Conservation (phyloP, 148 eudicot species). For the Mesembryanthemum crystallinum region DNA sequence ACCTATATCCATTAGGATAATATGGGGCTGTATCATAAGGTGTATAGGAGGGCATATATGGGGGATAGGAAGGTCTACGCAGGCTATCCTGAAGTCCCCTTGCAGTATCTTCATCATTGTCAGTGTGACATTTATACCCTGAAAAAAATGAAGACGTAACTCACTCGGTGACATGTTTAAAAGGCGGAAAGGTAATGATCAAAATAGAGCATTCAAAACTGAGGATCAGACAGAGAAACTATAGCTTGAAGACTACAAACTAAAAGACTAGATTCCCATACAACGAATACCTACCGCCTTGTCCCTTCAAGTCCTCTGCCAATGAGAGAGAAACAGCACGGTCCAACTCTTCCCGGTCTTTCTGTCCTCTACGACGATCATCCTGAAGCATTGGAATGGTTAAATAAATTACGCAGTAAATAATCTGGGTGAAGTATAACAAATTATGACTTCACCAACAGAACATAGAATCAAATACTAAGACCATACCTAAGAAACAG, state of each 20-base stretch:
- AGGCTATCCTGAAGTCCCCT: slow-evolving; percentile 46
- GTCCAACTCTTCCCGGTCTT: slow-evolving; percentile 68
- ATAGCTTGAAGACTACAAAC: neutral
- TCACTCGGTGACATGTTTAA: slow-evolving; percentile 4
- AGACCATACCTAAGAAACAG: neutral
- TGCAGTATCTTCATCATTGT: slow-evolving; percentile 49
- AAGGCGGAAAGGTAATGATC: slow-evolving; percentile 7
- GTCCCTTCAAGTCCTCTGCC: slow-evolving; percentile 66
- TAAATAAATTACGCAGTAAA: too few relatives aligned
- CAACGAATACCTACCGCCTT: slow-evolving; percentile 45
- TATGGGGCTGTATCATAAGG: slow-evolving; percentile 57
- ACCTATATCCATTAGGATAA: slow-evolving; percentile 60
- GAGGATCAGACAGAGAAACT: neutral
- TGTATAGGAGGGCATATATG: slow-evolving; percentile 62
- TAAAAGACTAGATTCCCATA: neutral
- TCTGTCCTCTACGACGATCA: slow-evolving; percentile 56
- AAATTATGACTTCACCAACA: neutral
- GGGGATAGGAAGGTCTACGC: slow-evolving; percentile 57
- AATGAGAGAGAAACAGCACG: slow-evolving; percentile 70
- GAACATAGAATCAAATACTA: neutral
- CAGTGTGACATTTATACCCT: slow-evolving; percentile 51
- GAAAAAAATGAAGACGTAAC: slow-evolving; percentile 14
- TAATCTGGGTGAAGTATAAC: neutral
- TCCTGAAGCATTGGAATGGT: slow-evolving; percentile 44
- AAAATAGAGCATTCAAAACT: neutral